These are phyloP conservation scores for Symbiotaphrina buchneri DNA, from an alignment of 495 filamentous ascomycete genomes.

Conservation along the genomic window DNA sequence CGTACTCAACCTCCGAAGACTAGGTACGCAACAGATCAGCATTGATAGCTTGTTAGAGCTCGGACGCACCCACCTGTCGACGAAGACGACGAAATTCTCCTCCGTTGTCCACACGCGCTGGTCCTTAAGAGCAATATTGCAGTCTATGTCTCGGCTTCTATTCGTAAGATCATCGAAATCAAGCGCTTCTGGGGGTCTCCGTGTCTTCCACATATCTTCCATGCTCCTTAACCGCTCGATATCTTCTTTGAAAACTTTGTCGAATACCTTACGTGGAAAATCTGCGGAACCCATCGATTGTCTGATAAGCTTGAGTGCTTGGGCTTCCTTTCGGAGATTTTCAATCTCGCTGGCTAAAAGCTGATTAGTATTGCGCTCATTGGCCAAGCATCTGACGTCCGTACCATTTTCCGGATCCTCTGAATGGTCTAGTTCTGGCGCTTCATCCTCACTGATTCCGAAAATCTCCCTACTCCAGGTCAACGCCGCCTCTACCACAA, in stretches of 20 bases:
- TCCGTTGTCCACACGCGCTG: constrained; percentile 59
- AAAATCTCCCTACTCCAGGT: constrained; percentile 50
- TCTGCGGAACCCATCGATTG: constrained; percentile 59
- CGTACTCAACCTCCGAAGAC: constrained; percentile 51
- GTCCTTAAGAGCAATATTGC: constrained; percentile 34
- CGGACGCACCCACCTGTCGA: constrained; percentile 30
- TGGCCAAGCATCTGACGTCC: constrained; percentile 3
- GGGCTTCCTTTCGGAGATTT: constrained; percentile 61
- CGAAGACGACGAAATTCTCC: constrained; percentile 76
- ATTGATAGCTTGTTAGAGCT: constrained; percentile 1
- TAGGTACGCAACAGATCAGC: constrained; percentile 10
- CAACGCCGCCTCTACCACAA: constrained; percentile 4
- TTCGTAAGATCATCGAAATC: constrained; percentile 31
- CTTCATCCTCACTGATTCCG: constrained; percentile 71
- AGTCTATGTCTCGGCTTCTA: constrained; percentile 24
- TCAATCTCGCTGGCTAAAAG: constrained; percentile 54
- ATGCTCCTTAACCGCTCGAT: constrained; percentile 65
- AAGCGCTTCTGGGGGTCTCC: constrained; percentile 49
- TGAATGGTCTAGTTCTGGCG: constrained; percentile 48
- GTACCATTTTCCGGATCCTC: constrained; percentile 61
- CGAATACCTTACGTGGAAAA: constrained; percentile 66
- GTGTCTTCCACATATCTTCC: constrained; percentile 91
- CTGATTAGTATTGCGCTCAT: constrained; percentile 9
- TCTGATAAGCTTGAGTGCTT: constrained; percentile 62
- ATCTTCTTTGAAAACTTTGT: constrained; percentile 81